Percentiles rank a stretch among this genome's conserved stretches.
Evolutionary conservation across 2,329 filamentous ascomycete genomes (phyloP).

Genomic region (Ophiostoma sp.): DNA sequence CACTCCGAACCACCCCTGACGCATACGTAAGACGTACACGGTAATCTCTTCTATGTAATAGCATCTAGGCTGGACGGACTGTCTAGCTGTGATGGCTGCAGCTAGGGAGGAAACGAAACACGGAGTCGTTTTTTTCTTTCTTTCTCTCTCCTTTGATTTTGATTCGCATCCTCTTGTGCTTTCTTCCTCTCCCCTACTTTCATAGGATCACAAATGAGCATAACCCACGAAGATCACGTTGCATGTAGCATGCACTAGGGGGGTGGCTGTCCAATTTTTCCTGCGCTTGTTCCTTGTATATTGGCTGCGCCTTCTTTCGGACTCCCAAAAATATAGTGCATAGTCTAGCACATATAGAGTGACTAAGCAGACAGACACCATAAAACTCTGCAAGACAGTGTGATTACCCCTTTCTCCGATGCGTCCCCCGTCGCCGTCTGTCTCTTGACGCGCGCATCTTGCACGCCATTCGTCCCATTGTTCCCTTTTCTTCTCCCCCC

Average conservation of each 20-base stretch:
- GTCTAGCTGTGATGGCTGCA: background rate
- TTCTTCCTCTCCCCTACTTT: too few species aligned
- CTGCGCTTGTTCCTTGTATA: slow-evolving; percentile 5
- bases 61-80: background rate
- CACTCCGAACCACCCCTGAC: background rate
- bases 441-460: slow-evolving; percentile 2
- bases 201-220: background rate
- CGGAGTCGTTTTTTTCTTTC: background rate
- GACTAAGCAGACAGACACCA: background rate
- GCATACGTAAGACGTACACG: background rate
- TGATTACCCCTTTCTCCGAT: slow-evolving; percentile 7
- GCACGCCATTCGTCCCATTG: background rate
- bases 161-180: too few species aligned
- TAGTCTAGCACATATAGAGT: background rate
- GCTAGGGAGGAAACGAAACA: background rate
- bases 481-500: slow-evolving; percentile 7
- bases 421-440: background rate
- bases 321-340: background rate
- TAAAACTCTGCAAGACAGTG: slow-evolving; percentile 6
- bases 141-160: background rate
- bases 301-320: slow-evolving; percentile 7
- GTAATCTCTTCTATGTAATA: background rate
- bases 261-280: slow-evolving; percentile 9
- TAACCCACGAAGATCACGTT: background rate
- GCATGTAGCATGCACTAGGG: background rate